phyloP scores from a whole-genome alignment of 805 yeast genomes.

The Wickerhamomyces subpelliculosus region DNA sequence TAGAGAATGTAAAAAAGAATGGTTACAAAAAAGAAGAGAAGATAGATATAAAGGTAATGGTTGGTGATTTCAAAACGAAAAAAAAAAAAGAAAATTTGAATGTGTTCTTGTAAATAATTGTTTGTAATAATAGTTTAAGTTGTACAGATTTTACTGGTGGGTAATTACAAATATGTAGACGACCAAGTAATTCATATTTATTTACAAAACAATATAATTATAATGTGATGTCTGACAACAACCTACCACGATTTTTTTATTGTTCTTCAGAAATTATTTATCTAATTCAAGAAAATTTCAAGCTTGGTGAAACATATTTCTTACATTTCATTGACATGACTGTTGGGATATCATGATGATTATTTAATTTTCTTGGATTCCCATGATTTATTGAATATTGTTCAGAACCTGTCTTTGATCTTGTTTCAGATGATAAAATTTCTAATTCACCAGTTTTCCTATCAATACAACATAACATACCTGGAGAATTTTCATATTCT shows the following conservation, averaged over 20 bases:
- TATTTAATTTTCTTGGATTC: neutral
- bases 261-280: neutral
- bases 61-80: no score
- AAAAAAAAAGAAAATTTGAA: no score
- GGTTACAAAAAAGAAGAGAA: slow-evolving; percentile 42
- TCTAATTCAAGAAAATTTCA: neutral
- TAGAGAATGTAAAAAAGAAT: slow-evolving; percentile 80
- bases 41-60: slow-evolving; percentile 22
- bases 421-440: slow-evolving; percentile 10
- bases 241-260: no score
- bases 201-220: no score
- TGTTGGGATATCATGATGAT: slow-evolving; percentile 1
- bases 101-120: no score
- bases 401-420: neutral
- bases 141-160: no score
- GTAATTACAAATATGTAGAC: no score
- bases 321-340: slow-evolving; percentile 1
- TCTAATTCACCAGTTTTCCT: slow-evolving; percentile 10
- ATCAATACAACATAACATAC: slow-evolving; percentile 12
- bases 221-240: no score
- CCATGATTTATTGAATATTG: neutral
- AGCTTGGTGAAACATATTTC: slow-evolving; percentile 4
- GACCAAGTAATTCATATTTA: no score
- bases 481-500: slow-evolving; percentile 3
- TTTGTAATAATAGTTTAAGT: no score